Evolutionary conservation across 2,329 filamentous ascomycete genomes (phyloP).

Genomic region (Colletotrichum lupini): DNA sequence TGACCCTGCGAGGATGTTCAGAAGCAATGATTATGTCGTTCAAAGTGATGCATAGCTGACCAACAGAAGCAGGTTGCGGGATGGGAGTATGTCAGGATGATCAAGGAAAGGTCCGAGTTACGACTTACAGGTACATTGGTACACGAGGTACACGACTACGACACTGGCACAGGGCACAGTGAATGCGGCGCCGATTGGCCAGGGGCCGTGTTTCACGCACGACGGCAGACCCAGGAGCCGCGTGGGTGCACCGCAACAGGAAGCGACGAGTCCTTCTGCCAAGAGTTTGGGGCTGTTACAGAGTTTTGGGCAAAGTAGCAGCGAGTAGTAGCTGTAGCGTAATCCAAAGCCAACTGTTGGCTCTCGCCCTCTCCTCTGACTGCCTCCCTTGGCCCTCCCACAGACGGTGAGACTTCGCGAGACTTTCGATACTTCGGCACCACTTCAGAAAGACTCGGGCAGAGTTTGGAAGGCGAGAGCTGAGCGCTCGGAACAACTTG

Average conservation of each 20-base stretch:
- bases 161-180: no score
- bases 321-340: conserved; percentile 13
- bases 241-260: conserved; percentile 17
- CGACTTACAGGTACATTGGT: no score
- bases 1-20: conserved; percentile 7
- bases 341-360: conserved; percentile 12
- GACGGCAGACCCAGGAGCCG: conserved; percentile 25
- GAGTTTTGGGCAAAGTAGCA: conserved; percentile 12
- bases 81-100: background rate
- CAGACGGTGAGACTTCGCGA: background rate
- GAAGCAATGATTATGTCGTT: background rate
- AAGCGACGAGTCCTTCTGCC: conserved; percentile 12
- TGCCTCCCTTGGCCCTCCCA: background rate
- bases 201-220: conserved; percentile 13
- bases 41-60: conserved; percentile 17
- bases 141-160: no score
- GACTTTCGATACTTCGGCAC: background rate
- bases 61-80: background rate
- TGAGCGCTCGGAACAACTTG: conserved; percentile 24
- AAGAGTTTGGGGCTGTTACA: conserved; percentile 36
- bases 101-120: conserved; percentile 22
- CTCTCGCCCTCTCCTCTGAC: background rate
- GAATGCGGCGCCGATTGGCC: conserved; percentile 11
- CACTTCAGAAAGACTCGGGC: background rate
- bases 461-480: background rate